A percentile compares a stretch with the other conserved stretches of the same genome.
phyloP scores from a whole-genome alignment of 192 early-diverging fungal species.

The Backusella circina region DNA sequence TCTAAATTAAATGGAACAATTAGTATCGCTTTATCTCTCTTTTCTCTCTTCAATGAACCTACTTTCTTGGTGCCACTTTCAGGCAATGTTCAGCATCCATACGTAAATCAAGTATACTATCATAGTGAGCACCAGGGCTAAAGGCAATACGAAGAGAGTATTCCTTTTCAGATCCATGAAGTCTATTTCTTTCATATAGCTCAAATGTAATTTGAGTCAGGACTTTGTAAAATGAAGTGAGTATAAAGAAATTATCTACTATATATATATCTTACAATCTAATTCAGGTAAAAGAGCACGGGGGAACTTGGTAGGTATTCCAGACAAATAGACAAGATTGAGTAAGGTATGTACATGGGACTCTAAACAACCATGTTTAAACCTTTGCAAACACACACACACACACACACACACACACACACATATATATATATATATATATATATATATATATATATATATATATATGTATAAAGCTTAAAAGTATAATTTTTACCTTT shows the following conservation, averaged over 20 bases:
- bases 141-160: slow-evolving; percentile 89
- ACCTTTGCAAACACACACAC: neutral
- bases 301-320: slow-evolving; percentile 68
- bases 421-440: neutral
- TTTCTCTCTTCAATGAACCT: slow-evolving; percentile 17
- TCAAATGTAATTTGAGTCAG: slow-evolving; percentile 98
- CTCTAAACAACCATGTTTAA: slow-evolving; percentile 39
- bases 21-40: neutral
- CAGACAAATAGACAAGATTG: slow-evolving; percentile 86
- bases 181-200: slow-evolving; percentile 79
- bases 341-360: slow-evolving; percentile 92
- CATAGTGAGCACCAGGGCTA: slow-evolving; percentile 86
- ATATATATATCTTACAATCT: slow-evolving; percentile 69
- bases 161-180: slow-evolving; percentile 56
- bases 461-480: too few relatives aligned
- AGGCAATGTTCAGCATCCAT: slow-evolving; percentile 83
- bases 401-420: neutral
- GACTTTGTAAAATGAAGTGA: slow-evolving; percentile 45
- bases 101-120: slow-evolving; percentile 85
- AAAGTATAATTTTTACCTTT: too few relatives aligned
- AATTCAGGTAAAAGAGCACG: slow-evolving; percentile 75
- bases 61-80: slow-evolving; percentile 75
- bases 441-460: neutral
- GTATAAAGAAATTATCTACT: neutral
- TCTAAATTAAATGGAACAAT: slow-evolving; percentile 22